Evolutionary conservation across 2,329 filamentous ascomycete species (phyloP), one percentile per base, ranked within the genome.

Genomic region (Aspergillus novoparasiticus): DNA sequence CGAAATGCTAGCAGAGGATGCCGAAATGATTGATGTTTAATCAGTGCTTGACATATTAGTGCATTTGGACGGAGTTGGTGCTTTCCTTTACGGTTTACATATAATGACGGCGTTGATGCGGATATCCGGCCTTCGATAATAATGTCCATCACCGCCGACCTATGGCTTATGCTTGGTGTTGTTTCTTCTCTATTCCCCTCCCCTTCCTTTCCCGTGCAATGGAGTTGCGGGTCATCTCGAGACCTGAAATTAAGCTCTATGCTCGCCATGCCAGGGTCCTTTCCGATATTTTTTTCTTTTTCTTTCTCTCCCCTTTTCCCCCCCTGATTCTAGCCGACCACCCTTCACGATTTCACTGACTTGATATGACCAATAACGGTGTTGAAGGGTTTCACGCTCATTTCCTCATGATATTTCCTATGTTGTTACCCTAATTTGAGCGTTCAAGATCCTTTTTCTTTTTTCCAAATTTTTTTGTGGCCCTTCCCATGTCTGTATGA

Each of bases 1-100:
- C 67, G 85, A 89, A 66, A 81, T 88, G 23, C 80, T 88, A 60
- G 80, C 80, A 28, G 82, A 83, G 69, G 83, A 85, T 74, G 83
- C 85, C 53, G 87, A 89, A 75, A 89, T 89, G 85, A 86, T 87
- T 77, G 87, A 90, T 74, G 82, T 84, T 68, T 84, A 74, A 80
- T 57, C 61, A 64, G 57, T 66, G 60, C 66, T 61, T 71, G 65
- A 69, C 64, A 64, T 65, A 69, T 73, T 67, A 64, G 68, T 73
- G 72, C 73, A 77, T 75, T 73, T 72, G 71, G 68, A 71, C 61
- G 72, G 72, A 72, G 70, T 75, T 73, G 68, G 65, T 62, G 65
- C 67, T 66, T 70, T 71, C 63, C 51, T 68, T 67, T 68, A 65
- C 64, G 66, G 59, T 66, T 34, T 67, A 64, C 67, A 68, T 70